Percentiles rank a stretch among this genome's conserved stretches.
These are phyloP conservation scores for Cryphonectria japonica DNA, from an alignment of 2,329 filamentous ascomycete genomes.

Conservation along the genomic window DNA sequence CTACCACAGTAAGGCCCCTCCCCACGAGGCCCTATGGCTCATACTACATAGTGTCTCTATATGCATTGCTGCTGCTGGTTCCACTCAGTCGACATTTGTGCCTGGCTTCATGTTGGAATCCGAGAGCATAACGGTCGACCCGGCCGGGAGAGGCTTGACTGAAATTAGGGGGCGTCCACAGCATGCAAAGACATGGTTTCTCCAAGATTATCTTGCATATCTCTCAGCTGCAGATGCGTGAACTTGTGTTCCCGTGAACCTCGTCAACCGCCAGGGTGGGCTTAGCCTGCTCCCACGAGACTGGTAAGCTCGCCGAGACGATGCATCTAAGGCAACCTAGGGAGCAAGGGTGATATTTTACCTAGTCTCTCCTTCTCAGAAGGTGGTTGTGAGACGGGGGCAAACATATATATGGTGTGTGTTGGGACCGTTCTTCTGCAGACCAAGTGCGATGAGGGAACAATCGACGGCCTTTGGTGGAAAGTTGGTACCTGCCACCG, in stretches of 20 bases:
- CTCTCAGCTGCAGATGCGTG: constrained; percentile 13
- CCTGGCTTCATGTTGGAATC: too few species aligned
- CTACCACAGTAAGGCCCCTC: background rate
- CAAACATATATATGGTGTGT: background rate
- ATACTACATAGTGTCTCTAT: background rate
- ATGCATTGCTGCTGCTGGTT: background rate
- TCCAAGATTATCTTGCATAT: constrained; percentile 20
- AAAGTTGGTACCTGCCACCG: background rate
- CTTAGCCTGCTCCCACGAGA: constrained; percentile 13
- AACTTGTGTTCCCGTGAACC: constrained; percentile 9
- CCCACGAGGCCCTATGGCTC: background rate
- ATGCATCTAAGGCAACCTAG: background rate
- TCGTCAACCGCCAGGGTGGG: background rate
- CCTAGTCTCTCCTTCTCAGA: background rate
- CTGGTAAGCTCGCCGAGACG: constrained; percentile 9
- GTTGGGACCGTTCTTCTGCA: background rate
- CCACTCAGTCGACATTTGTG: background rate
- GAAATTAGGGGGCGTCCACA: background rate
- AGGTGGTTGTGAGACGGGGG: background rate
- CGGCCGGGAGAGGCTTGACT: constrained; percentile 24
- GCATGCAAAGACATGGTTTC: constrained; percentile 29
- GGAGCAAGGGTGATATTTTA: background rate
- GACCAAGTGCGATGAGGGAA: background rate
- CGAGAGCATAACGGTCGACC: constrained; percentile 9
- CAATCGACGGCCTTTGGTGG: background rate